Base-by-base conservation (phyloP, 176 grass and related monocot species). In the Phoenix dactylifera region DNA sequence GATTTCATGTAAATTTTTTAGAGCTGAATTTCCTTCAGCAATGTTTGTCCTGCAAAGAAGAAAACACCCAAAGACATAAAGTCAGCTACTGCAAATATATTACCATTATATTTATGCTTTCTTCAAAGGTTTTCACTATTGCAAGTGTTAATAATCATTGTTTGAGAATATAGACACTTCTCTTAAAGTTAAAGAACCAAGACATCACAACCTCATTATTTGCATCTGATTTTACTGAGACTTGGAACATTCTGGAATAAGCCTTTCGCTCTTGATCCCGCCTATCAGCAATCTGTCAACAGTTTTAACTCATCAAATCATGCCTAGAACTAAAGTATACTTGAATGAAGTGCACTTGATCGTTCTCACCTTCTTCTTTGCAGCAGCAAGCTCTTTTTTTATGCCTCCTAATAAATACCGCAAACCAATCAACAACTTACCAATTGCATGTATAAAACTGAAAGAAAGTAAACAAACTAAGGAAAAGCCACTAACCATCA, bases 221-320 rank as follows among this genome's bases (percentile, higher is more conserved):
- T 29, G 71, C 79, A 24, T 87, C 92, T 70, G 81, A 75, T 77
- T 64, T 84, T 76, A 72, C 62, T 49, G 87, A 85, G 26, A 75
- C 28, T 76, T 85, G 84, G 51, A 97, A 97, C 84, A 97, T 76
- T 80, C 64, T 97, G 0, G 92, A 88, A 51, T 82, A 97, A 18
- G 84, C 81, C 81, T 75, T 97, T 55, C 79, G 82, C 76, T 97
- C 81, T 63, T 68, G 83, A 66, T 88, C 79, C 50, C 81, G 75
- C 22, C 73, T 97, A 56, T 85, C 78, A 66, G 87, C 50, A 62
- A 97, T 87, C 87, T 91, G 81, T 48, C 62, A 51, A 57, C 63
- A 50, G 15, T 58, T 72, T 39, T 44, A 44, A 7, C 35, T 44
- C 10, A 12, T 12, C 9, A 44, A 44, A 44, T 44, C 35, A 44